Percentiles rank a stretch among this genome's conserved stretches.
These are phyloP conservation scores for Irpex lacteus DNA, from an alignment of 1,284 basidiomycete genomes.

Conservation along the genomic window DNA sequence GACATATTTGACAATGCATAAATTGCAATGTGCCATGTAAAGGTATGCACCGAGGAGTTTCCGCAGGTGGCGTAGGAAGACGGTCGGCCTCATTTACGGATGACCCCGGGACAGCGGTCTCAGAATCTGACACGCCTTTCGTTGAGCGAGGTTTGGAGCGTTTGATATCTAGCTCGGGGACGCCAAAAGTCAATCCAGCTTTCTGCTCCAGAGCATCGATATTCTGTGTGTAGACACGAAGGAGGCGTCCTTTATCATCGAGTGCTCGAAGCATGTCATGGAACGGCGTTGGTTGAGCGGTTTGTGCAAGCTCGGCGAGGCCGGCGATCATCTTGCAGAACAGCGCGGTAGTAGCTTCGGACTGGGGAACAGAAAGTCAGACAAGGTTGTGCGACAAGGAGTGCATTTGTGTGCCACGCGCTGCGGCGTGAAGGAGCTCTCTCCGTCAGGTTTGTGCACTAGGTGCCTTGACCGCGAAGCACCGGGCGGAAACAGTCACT, in stretches of 20 bases:
- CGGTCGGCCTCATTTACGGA: slow-evolving; percentile 21
- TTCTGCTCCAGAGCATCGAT: slow-evolving; percentile 90
- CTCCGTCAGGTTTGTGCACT: neutral
- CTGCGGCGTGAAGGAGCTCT: too few species aligned
- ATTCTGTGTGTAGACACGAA: slow-evolving; percentile 94
- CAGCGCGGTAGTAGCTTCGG: slow-evolving; percentile 69
- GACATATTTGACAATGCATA: slow-evolving; percentile 83
- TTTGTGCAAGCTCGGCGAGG: slow-evolving; percentile 70
- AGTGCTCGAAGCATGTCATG: slow-evolving; percentile 76
- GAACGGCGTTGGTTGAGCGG: slow-evolving; percentile 81
- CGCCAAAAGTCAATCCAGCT: slow-evolving; percentile 77
- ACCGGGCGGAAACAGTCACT: too few species aligned
- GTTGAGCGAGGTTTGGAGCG: slow-evolving; percentile 44
- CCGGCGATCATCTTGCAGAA: slow-evolving; percentile 91
- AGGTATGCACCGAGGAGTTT: slow-evolving; percentile 80
- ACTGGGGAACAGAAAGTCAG: slow-evolving; percentile 38
- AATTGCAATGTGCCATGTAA: slow-evolving; percentile 84
- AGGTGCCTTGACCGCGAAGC: neutral
- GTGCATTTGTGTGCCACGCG: neutral
- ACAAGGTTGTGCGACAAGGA: neutral
- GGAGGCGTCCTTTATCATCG: slow-evolving; percentile 74
- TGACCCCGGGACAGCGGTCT: slow-evolving; percentile 4
- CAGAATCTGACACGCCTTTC: slow-evolving; percentile 17
- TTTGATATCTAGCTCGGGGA: slow-evolving; percentile 60
- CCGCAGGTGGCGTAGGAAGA: slow-evolving; percentile 38